Conservation (phyloP, 352 stramenopile genomes). For the Phytophthora rubi region DNA sequence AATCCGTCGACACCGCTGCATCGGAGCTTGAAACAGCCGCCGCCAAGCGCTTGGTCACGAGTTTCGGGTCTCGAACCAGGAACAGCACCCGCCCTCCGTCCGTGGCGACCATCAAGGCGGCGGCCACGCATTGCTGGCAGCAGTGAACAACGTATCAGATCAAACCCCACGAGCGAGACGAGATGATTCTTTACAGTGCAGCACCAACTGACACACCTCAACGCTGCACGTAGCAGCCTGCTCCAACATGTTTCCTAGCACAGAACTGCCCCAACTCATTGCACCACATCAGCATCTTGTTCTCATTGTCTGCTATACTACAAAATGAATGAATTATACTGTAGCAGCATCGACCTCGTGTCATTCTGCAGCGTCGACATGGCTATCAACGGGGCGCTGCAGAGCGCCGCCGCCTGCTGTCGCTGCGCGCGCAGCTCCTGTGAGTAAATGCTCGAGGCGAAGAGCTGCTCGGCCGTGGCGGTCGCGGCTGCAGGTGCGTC, state of each 20-base stretch:
- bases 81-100: slow-evolving; percentile 26
- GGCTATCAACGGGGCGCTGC: slow-evolving; percentile 36
- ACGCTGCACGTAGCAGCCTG: slow-evolving; percentile 16
- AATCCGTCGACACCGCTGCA: slow-evolving; percentile 21
- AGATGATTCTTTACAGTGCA: slow-evolving; percentile 1
- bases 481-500: slow-evolving; percentile 15
- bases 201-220: slow-evolving; percentile 16
- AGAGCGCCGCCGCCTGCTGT: slow-evolving; percentile 43
- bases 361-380: slow-evolving; percentile 40
- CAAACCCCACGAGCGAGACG: not conserved
- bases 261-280: slow-evolving; percentile 14
- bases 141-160: not conserved
- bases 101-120: slow-evolving; percentile 18
- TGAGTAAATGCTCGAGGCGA: slow-evolving; percentile 58
- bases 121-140: slow-evolving; percentile 29
- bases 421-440: slow-evolving; percentile 32
- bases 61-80: slow-evolving; percentile 30
- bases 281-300: slow-evolving; percentile 3
- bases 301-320: not conserved
- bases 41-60: slow-evolving; percentile 34
- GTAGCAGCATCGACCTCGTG: slow-evolving; percentile 3
- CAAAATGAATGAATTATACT: not conserved
- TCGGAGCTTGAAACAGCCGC: slow-evolving; percentile 17
- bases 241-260: slow-evolving; percentile 12
- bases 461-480: slow-evolving; percentile 53